A percentile compares a stretch with the other conserved stretches of the same genome.
Evolutionary conservation across 2,329 filamentous ascomycete species (phyloP).

Genomic region (Botrytis pseudocinerea): DNA sequence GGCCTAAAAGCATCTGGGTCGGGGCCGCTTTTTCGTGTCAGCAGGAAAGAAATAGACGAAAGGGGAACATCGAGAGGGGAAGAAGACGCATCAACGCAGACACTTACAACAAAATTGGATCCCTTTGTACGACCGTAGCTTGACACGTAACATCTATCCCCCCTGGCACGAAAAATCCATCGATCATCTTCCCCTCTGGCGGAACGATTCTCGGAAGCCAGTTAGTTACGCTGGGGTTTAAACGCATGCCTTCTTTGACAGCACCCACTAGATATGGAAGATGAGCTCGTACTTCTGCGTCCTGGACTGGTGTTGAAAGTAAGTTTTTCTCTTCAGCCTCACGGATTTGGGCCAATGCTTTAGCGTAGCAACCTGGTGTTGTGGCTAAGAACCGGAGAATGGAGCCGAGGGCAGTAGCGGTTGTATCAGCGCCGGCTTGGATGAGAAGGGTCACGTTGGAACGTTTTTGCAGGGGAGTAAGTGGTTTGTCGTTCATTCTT

Average conservation of each 20-base stretch:
- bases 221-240: not conserved
- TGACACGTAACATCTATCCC: constrained; percentile 51
- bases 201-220: constrained; percentile 4
- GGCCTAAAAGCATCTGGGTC: constrained; percentile 55
- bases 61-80: fast-evolving
- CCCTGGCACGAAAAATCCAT: not conserved
- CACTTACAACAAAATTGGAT: constrained; percentile 46
- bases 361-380: not conserved
- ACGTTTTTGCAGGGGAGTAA: constrained; percentile 19
- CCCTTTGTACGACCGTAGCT: constrained; percentile 55
- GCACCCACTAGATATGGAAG: constrained; percentile 5
- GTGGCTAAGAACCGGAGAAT: constrained; percentile 13
- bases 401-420: constrained; percentile 20
- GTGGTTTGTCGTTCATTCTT: constrained; percentile 17
- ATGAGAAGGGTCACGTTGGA: constrained; percentile 23
- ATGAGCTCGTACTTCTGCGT: constrained; percentile 5
- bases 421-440: constrained; percentile 29
- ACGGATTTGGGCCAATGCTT: not conserved
- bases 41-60: not conserved
- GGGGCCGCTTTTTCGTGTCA: constrained; percentile 38
- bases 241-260: constrained; percentile 2
- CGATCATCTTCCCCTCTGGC: not conserved
- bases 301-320: constrained; percentile 13
- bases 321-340: not conserved
- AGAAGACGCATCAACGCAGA: not conserved